These are phyloP conservation scores for Diaporthe australafricana DNA, from an alignment of 2,329 filamentous ascomycete species.

Conservation along the genomic window DNA sequence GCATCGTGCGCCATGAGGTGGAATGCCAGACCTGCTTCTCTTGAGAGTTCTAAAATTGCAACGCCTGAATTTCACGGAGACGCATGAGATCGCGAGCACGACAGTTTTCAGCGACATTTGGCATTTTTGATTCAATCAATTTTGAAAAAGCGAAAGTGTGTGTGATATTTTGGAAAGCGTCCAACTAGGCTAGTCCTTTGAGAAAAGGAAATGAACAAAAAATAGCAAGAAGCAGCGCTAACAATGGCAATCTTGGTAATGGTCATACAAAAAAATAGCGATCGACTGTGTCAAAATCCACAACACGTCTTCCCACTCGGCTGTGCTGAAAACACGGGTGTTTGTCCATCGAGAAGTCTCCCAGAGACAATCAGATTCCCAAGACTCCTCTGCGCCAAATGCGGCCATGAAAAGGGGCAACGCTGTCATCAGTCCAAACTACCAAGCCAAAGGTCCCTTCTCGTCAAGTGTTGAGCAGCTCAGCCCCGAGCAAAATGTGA, in stretches of 20 bases:
- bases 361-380: background rate
- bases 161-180: background rate
- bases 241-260: conserved; percentile 9
- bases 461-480: conserved; percentile 29
- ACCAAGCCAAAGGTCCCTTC: conserved; percentile 27
- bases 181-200: too few relatives aligned
- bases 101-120: too few relatives aligned
- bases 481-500: conserved; percentile 23
- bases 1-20: background rate
- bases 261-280: background rate
- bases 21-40: background rate
- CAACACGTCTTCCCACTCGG: background rate
- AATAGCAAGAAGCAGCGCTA: conserved; percentile 6
- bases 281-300: background rate
- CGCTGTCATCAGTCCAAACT: background rate
- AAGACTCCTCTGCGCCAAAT: background rate
- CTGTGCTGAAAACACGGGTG: background rate
- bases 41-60: too few relatives aligned
- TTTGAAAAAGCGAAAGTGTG: background rate
- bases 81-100: background rate
- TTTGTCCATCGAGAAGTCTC: background rate
- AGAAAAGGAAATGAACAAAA: too few relatives aligned
- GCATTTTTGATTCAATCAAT: background rate
- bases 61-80: background rate
- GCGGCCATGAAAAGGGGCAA: background rate